phyloP scores from a whole-genome alignment of 2,329 filamentous ascomycete genomes.

The Aspergillus carbonarius region DNA sequence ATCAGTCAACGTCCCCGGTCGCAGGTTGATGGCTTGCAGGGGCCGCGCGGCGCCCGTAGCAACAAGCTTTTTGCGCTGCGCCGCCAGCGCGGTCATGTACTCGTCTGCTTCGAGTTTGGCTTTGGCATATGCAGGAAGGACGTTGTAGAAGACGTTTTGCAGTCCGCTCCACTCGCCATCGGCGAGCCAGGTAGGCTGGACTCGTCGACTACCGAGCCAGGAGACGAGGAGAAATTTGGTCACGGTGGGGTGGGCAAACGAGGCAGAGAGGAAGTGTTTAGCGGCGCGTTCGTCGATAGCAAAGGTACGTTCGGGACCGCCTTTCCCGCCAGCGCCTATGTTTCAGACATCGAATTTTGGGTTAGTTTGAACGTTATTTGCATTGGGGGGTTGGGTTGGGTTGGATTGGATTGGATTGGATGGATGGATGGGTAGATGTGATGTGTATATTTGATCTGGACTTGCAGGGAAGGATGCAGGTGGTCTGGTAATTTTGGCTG shows the following conservation, averaged over 20 bases:
- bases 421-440: neutral
- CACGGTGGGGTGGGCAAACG: conserved; percentile 45
- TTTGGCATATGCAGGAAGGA: conserved; percentile 52
- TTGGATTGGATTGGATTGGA: too few species aligned
- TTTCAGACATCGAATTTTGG: neutral
- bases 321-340: conserved; percentile 56
- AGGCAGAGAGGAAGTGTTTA: conserved; percentile 53
- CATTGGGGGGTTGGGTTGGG: neutral
- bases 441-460: neutral
- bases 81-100: conserved; percentile 50
- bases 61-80: conserved; percentile 30
- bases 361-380: too few species aligned
- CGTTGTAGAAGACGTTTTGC: conserved; percentile 49
- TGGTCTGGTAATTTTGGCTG: neutral
- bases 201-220: conserved; percentile 52
- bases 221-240: conserved; percentile 58
- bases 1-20: conserved; percentile 52
- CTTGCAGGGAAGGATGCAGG: neutral
- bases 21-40: conserved; percentile 53
- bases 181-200: conserved; percentile 51
- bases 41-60: conserved; percentile 9
- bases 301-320: conserved; percentile 50
- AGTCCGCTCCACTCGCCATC: conserved; percentile 49
- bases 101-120: conserved; percentile 59
- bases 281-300: conserved; percentile 57